Evolutionary conservation across 2,329 filamentous ascomycete species (phyloP), one percentile per base, ranked within the genome.

Genomic region (Chaetoscypha palmicola): DNA sequence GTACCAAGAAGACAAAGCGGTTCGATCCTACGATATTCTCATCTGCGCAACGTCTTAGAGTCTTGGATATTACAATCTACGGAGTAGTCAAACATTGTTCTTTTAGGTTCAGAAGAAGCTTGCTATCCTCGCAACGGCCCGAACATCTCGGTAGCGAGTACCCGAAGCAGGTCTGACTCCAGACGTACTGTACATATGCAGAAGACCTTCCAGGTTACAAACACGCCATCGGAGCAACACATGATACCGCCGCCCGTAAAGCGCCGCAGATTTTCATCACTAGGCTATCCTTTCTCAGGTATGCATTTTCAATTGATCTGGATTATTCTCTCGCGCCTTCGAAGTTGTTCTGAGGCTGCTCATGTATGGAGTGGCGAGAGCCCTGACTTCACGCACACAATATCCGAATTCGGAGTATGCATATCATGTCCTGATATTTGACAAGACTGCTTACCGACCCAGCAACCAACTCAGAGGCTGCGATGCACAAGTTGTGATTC

Each of bases 181-280:
- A 54, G 49, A 45, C 49, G 38, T 52, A n/a, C n/a, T n/a, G n/a
- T n/a, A 52, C 50, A 51, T 51, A 56, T 58, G 58, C 56, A 59
- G 48, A 54, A 45, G 45, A 45, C 30, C n/a, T n/a, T n/a, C n/a
- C n/a, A n/a, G n/a, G 43, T 52, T 45, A 47, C 51, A 56, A 53
- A 46, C 53, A 52, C 17, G 28, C 19, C 22, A 33, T 32, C 5
- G 3, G 4, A 34, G n/a, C 12, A 41, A 43, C 43, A 50, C 54
- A 49, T 50, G 42, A 44, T 48, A 37, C 38, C 22, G 51, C 53
- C 46, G 47, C 51, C 42, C 38, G 24, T n/a, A 11, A 21, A 5
- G n/a, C 19, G 20, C 16, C 16, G 12, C 4, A 37, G 11, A 2
- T 33, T 7, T 11, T 14, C 31, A 16, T 5, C 5, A n/a, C n/a